Evolutionary conservation across 2,329 filamentous ascomycete species (phyloP).

Genomic region (Verticillium longisporum): DNA sequence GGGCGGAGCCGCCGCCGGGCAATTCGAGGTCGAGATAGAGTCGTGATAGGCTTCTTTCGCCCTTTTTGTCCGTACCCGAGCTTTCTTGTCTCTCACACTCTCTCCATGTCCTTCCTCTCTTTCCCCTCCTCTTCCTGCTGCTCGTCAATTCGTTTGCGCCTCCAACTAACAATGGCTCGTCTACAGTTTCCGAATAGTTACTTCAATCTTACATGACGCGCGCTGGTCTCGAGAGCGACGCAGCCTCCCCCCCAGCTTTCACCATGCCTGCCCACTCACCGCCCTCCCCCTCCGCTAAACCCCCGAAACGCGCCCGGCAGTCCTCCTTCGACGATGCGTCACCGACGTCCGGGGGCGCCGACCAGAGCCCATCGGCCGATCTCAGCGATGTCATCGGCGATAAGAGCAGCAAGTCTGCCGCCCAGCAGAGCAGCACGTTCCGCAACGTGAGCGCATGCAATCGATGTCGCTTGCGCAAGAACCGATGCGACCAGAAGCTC

Average conservation of each 20-base stretch:
- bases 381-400: slow-evolving; percentile 20
- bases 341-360: slow-evolving; percentile 25
- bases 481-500: slow-evolving; percentile 87
- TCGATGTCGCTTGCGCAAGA: slow-evolving; percentile 85
- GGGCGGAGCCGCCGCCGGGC: neutral
- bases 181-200: neutral
- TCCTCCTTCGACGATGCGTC: slow-evolving; percentile 43
- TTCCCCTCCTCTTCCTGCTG: neutral
- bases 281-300: slow-evolving; percentile 42
- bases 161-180: neutral
- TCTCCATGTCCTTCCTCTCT: neutral
- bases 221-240: neutral
- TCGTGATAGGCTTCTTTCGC: neutral
- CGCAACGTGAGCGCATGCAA: slow-evolving; percentile 93
- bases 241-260: neutral
- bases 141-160: neutral
- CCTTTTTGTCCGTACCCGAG: neutral
- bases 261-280: slow-evolving; percentile 40
- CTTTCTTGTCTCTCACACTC: neutral
- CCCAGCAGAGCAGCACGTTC: slow-evolving; percentile 56
- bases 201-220: neutral
- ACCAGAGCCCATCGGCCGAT: slow-evolving; percentile 25
- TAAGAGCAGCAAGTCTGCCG: slow-evolving; percentile 26
- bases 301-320: slow-evolving; percentile 51
- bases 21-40: neutral